Evolutionary conservation across 306 rosid genomes (phyloP).

Genomic region (Fragaria nilgerrensis): DNA sequence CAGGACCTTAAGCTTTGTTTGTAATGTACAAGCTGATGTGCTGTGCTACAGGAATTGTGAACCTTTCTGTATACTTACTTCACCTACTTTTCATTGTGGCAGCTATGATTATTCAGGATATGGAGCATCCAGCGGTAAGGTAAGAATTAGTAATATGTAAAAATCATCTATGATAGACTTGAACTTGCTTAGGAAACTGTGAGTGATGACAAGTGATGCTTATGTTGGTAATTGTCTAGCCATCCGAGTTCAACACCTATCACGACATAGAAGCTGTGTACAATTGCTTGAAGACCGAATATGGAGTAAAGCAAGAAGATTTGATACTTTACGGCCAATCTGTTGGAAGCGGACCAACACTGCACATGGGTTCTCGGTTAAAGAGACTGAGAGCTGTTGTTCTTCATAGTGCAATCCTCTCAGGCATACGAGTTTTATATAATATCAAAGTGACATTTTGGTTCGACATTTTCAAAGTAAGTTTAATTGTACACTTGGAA

Average conservation of each 20-base stretch:
- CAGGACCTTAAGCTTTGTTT: not conserved
- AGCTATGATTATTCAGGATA: constrained; percentile 99
- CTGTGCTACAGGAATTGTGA: not conserved
- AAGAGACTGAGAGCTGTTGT: constrained; percentile 85
- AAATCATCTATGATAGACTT: not conserved
- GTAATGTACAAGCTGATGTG: not conserved
- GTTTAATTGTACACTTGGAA: constrained; percentile 23
- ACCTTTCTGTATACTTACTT: constrained; percentile 20
- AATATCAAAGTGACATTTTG: constrained; percentile 93
- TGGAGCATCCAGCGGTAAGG: constrained; percentile 95
- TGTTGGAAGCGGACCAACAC: constrained; percentile 96
- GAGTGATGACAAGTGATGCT: constrained; percentile 24
- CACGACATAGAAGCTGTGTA: constrained; percentile 93
- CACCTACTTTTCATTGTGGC: constrained; percentile 36
- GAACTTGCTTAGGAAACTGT: constrained; percentile 1
- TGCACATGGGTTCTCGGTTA: constrained; percentile 79
- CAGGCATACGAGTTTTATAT: constrained; percentile 89
- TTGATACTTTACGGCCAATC: constrained; percentile 93
- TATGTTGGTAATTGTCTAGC: constrained; percentile 47
- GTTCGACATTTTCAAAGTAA: constrained; percentile 96
- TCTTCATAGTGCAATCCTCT: constrained; percentile 96
- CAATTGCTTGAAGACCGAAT: constrained; percentile 74
- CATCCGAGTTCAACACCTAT: constrained; percentile 93
- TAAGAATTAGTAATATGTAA: constrained; percentile 33
- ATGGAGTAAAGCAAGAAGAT: constrained; percentile 82